Evolutionary conservation across 306 rosid species (phyloP), one percentile per base, ranked within the genome.

Genomic region (Lupinus albus): DNA sequence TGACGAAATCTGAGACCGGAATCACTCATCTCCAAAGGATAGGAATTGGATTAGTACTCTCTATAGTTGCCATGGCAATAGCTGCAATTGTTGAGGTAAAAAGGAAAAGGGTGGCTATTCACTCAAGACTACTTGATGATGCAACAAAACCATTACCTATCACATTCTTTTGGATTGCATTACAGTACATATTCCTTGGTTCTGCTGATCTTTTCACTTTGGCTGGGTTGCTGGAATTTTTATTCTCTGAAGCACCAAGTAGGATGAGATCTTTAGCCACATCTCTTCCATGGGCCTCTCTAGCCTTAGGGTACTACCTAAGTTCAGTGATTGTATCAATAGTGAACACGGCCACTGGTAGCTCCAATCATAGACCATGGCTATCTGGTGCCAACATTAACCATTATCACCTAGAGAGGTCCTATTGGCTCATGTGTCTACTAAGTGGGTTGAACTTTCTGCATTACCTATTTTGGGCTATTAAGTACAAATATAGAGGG

Each of bases 171-270:
- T 93, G 98, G 98, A 82, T 93, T 25, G 96, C 93, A 11, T 61
- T 93, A 7, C 98, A 93, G 70, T 89, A 83, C 83, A 64, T 93
- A 35, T 93, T 89, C 50, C 89, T 93, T 0, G 98, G 98, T 0
- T 93, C 98, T 0, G 98, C 98, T 3, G 98, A 93, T 79, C 90
- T 93, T 11, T 93, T 93, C 88, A 82, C 95, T 15, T 62, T 93
- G 53, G 96, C 97, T 1, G 98, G 98, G 4, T 64, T 91, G 35
- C 28, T 93, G 49, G 98, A 93, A 15, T 93, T 89, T 42, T 93
- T 89, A 91, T 93, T 93, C 84, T 82, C 98, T 6, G 98, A 93
- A 65, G 94, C 97, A 55, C 98, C 98, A 6, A 4, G 62, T 4
- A 79, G 83, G 67, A 93, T 93, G 98, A 86, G 89, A 64, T 93